These are phyloP conservation scores for Ceratobasidium sp. DNA, from an alignment of 1,284 basidiomycete genomes.

Conservation along the genomic window DNA sequence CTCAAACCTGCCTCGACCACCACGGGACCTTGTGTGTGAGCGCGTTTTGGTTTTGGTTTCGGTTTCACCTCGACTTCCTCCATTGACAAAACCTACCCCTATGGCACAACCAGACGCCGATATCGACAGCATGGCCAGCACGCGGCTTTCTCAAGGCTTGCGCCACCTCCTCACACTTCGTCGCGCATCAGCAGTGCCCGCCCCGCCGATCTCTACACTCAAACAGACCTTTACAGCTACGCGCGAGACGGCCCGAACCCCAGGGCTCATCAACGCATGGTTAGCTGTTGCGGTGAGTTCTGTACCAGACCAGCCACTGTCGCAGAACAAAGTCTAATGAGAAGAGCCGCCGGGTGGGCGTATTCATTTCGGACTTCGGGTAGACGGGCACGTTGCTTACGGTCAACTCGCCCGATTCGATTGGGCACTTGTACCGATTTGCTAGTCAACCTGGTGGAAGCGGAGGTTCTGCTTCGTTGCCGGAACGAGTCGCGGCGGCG, in stretches of 20 bases:
- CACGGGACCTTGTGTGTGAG: not conserved
- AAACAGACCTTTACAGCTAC: slow-evolving; percentile 23
- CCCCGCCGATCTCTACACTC: slow-evolving; percentile 12
- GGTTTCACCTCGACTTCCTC: too few species aligned
- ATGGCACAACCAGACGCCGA: too few species aligned
- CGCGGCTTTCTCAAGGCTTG: slow-evolving; percentile 27
- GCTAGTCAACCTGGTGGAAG: slow-evolving; percentile 64
- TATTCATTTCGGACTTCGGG: slow-evolving; percentile 36
- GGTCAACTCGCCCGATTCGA: slow-evolving; percentile 79
- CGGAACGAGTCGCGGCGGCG: slow-evolving; percentile 68
- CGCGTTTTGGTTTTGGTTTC: too few species aligned
- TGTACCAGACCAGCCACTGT: too few species aligned
- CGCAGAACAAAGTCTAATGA: too few species aligned
- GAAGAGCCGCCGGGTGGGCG: slow-evolving; percentile 14
- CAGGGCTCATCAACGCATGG: slow-evolving; percentile 60
- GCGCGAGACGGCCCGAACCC: slow-evolving; percentile 20
- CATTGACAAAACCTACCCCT: too few species aligned
- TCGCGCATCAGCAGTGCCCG: slow-evolving; percentile 36
- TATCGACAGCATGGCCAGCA: slow-evolving; percentile 20
- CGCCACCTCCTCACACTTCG: slow-evolving; percentile 38
- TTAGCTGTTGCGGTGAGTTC: slow-evolving; percentile 78
- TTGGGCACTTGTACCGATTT: slow-evolving; percentile 83
- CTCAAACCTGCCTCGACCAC: not conserved
- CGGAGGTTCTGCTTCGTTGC: slow-evolving; percentile 50
- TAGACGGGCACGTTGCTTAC: slow-evolving; percentile 87